phyloP scores from a whole-genome alignment of 2,329 filamentous ascomycete species.

The Bipolaris cookei region DNA sequence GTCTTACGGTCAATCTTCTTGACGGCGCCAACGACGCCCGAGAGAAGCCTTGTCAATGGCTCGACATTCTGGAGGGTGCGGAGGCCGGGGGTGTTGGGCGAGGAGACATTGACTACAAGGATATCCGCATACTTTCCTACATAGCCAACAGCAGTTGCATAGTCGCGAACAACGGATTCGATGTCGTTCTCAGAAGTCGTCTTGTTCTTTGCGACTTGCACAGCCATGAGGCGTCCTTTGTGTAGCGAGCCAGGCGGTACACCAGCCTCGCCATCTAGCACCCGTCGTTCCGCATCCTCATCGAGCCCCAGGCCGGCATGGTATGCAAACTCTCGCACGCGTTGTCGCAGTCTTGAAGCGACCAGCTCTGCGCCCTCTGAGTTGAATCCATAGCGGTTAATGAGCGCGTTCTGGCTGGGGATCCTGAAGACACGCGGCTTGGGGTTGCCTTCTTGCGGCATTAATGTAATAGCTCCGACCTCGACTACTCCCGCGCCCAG shows the following conservation, averaged over 20 bases:
- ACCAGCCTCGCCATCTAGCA: slow-evolving; percentile 76
- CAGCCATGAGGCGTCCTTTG: slow-evolving; percentile 77
- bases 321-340: slow-evolving; percentile 78
- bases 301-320: slow-evolving; percentile 69
- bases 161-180: slow-evolving; percentile 76
- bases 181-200: slow-evolving; percentile 84
- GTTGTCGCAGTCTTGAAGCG: slow-evolving; percentile 76
- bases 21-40: slow-evolving; percentile 82
- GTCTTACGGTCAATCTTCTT: slow-evolving; percentile 70
- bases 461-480: slow-evolving; percentile 86
- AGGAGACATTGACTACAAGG: slow-evolving; percentile 97
- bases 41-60: slow-evolving; percentile 80
- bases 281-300: slow-evolving; percentile 68
- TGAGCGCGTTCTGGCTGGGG: slow-evolving; percentile 80
- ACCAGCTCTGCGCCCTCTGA: slow-evolving; percentile 88
- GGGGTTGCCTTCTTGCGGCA: slow-evolving; percentile 87
- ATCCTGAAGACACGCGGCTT: slow-evolving; percentile 88
- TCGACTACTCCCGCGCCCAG: slow-evolving; percentile 88
- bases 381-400: slow-evolving; percentile 96
- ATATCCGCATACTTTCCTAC: slow-evolving; percentile 91
- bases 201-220: slow-evolving; percentile 98
- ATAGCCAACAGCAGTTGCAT: slow-evolving; percentile 85
- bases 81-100: slow-evolving; percentile 92
- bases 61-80: slow-evolving; percentile 84
- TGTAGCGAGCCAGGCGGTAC: slow-evolving; percentile 84